These are phyloP conservation scores for Vaucheria bursata DNA, from an alignment of 352 stramenopile species.

Conservation along the genomic window DNA sequence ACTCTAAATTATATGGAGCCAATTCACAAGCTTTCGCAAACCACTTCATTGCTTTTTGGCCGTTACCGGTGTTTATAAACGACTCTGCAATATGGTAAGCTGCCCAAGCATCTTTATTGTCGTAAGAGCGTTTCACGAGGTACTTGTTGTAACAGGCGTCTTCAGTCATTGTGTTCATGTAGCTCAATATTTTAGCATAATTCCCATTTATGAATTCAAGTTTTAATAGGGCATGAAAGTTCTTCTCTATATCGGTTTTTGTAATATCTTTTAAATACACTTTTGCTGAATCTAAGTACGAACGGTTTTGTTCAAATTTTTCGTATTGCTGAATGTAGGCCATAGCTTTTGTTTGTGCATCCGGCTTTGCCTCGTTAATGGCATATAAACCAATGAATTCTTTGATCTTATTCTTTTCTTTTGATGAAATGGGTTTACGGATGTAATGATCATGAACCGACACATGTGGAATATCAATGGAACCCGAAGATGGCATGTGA, in stretches of 20 bases:
- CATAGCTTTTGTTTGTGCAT: neutral
- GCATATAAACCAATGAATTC: neutral
- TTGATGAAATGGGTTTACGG: neutral
- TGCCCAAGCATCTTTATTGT: neutral
- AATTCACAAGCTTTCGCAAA: neutral
- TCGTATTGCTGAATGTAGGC: neutral
- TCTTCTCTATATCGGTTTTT: no score
- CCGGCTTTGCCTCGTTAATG: neutral
- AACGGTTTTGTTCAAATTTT: neutral
- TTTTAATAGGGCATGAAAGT: no score
- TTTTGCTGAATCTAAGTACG: neutral
- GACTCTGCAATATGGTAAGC: neutral
- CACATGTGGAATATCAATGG: conserved; percentile 3
- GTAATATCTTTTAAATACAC: neutral
- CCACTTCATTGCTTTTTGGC: neutral
- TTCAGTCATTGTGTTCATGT: no score
- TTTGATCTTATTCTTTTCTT: neutral
- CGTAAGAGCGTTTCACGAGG: no score
- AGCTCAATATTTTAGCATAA: no score
- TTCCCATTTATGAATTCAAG: no score
- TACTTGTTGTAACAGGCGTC: no score
- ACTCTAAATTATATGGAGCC: conserved; percentile 1
- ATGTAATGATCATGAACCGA: neutral
- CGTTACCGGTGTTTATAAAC: neutral
- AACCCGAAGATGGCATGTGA: neutral